Base-by-base conservation (phyloP, 345 rosid species). In the Iberis pinnata region DNA sequence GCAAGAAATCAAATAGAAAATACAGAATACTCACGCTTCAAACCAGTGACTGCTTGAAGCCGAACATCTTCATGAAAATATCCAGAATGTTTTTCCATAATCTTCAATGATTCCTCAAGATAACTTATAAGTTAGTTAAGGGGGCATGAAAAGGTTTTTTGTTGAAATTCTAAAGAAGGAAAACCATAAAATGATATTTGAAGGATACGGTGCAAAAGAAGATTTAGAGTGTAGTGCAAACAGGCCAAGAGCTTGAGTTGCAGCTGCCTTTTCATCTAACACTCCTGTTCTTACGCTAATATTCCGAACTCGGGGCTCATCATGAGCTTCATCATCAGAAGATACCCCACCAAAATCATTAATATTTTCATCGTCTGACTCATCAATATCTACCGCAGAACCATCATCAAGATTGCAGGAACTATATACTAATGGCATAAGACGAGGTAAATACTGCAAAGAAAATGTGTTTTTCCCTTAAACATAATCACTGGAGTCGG, bases 321-420 rank as follows among this genome's bases (percentile, higher is more conserved):
- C 95, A 58, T 77, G 94, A 74, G 95, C 97, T 78, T 93, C 99
- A 78, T 93, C 99, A 70, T 88, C 99, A 36, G 99, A 93, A 43
- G 95, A 88, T 32, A 88, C 99, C 27, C 83, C 99, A 25, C 90
- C 94, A 80, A 88, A 82, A 62, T 87, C 88, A 60, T 75, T 76
- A 58, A 75, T 70, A 71, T 78, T 79, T 67, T 83, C 98, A 78
- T 88, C 87, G 67, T 88, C 95, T 64, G 95, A 86, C 63, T 82
- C 97, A 74, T 75, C 94, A 64, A 93, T 67, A 60, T 86, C 86
- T 40, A 93, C 87, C 0, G 99, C 92, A 65, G 97, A 86, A 54
- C 99, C 99, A 76, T 93, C 99, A 74, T 93, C 97, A 41, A 93
- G 97, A 75, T 88, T 83, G 79, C 99, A 93, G 33, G 99, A 93